Conservation (phyloP, 2,329 filamentous ascomycete species). For the Fusarium sp. region DNA sequence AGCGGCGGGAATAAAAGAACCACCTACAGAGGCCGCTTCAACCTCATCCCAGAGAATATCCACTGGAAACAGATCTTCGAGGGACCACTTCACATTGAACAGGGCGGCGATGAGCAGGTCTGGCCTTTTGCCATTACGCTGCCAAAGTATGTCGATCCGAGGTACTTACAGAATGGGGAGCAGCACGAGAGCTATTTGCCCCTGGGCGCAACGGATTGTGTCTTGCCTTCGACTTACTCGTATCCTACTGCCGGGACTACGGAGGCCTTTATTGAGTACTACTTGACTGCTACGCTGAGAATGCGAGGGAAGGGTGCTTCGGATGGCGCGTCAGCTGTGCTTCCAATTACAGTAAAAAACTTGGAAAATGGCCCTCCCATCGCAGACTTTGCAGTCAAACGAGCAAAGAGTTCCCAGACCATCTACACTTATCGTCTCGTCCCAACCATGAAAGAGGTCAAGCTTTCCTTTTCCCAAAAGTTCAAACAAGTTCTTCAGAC, state of each 20-base stretch:
- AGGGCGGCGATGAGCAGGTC: not conserved
- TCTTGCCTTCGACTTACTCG: constrained; percentile 19
- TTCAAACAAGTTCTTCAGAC: constrained; percentile 50
- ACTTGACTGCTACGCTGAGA: constrained; percentile 46
- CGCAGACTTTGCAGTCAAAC: constrained; percentile 22
- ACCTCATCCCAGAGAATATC: constrained; percentile 31
- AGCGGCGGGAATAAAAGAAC: not conserved
- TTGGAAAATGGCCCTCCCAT: constrained; percentile 26
- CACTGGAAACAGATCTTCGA: constrained; percentile 30
- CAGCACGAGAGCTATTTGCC: constrained; percentile 12
- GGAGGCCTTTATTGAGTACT: constrained; percentile 48
- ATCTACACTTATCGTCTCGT: constrained; percentile 47
- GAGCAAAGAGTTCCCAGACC: not conserved
- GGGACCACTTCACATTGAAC: constrained; percentile 46
- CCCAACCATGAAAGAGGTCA: constrained; percentile 47
- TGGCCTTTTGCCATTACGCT: constrained; percentile 50
- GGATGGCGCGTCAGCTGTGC: constrained; percentile 22
- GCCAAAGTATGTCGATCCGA: constrained; percentile 34
- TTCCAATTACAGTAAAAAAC: constrained; percentile 41
- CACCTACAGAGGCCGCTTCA: constrained; percentile 4
- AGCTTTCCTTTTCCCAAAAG: constrained; percentile 51
- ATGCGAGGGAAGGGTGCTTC: not conserved
- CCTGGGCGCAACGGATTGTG: not conserved
- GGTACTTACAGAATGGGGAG: not conserved
- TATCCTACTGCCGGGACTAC: not conserved